Conservation (phyloP, 2,329 filamentous ascomycete genomes). For the Torrubiellomyces zombiae region DNA sequence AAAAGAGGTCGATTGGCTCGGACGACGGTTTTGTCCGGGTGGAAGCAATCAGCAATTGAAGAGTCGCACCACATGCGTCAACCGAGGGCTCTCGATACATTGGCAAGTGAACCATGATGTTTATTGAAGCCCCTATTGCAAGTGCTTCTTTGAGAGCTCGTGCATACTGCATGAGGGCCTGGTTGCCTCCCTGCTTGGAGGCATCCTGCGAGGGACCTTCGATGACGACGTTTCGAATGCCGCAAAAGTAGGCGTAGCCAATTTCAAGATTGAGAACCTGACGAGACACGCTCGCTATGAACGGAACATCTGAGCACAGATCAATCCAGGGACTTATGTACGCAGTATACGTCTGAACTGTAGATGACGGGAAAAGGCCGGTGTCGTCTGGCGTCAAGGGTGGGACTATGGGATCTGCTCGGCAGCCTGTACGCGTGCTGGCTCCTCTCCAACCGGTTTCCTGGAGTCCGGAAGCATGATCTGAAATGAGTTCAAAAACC, state of each 20-base stretch:
- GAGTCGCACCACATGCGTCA: constrained; percentile 32
- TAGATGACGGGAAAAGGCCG: constrained; percentile 48
- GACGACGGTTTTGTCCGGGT: constrained; percentile 14
- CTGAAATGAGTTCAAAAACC: constrained; percentile 43
- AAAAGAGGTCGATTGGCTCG: constrained; percentile 51
- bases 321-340: constrained; percentile 89
- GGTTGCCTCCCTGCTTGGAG: constrained; percentile 29
- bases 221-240: constrained; percentile 67
- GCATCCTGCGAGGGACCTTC: constrained; percentile 56
- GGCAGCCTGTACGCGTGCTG: constrained; percentile 26
- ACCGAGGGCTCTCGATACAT: constrained; percentile 60
- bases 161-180: constrained; percentile 57
- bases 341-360: constrained; percentile 58
- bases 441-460: constrained; percentile 19
- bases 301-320: constrained; percentile 62
- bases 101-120: constrained; percentile 64
- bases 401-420: constrained; percentile 40
- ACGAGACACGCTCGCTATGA: constrained; percentile 72
- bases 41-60: constrained; percentile 14
- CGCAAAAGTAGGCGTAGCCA: constrained; percentile 90
- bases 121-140: constrained; percentile 55
- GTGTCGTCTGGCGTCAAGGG: constrained; percentile 71
- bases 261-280: constrained; percentile 85
- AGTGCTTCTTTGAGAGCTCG: constrained; percentile 71
- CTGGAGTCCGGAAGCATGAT: constrained; percentile 32